phyloP scores from a whole-genome alignment of 345 rosid genomes.

The Pugionium dolabratum region DNA sequence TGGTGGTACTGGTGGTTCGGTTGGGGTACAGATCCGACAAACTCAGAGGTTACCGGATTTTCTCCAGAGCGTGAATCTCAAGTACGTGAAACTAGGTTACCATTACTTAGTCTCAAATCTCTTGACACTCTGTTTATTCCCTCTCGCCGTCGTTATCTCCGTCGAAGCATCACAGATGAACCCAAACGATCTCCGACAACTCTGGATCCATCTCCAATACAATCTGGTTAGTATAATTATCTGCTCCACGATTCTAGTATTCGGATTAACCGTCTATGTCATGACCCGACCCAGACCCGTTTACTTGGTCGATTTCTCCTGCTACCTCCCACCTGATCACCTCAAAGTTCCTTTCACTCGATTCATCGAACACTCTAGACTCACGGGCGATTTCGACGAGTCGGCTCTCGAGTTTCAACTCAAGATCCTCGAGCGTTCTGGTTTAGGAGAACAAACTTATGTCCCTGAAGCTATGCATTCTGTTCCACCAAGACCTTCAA shows the following conservation, averaged over 20 bases:
- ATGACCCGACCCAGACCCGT: constrained; percentile 50
- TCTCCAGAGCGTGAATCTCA: constrained; percentile 51
- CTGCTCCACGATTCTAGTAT: constrained; percentile 44
- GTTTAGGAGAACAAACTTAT: constrained; percentile 52
- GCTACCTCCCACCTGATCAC: constrained; percentile 46
- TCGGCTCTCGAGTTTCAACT: constrained; percentile 49
- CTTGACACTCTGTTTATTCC: constrained; percentile 42
- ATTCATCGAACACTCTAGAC: constrained; percentile 49
- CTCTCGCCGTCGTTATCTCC: constrained; percentile 39
- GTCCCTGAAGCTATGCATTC: constrained; percentile 48
- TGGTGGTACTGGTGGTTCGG: constrained; percentile 30
- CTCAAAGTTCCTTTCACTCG: constrained; percentile 33
- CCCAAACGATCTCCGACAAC: constrained; percentile 43
- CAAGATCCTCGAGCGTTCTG: constrained; percentile 53
- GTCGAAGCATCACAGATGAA: constrained; percentile 38
- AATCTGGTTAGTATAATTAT: constrained; percentile 46
- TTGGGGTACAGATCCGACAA: constrained; percentile 42
- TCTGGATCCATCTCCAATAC: constrained; percentile 50
- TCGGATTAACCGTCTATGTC: constrained; percentile 45
- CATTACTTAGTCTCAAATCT: constrained; percentile 48
- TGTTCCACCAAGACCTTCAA: constrained; percentile 41
- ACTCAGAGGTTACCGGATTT: constrained; percentile 44
- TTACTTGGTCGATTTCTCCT: constrained; percentile 50
- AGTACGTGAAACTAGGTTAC: constrained; percentile 54
- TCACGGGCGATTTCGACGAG: constrained; percentile 47